Percentiles rank a stretch among this genome's conserved stretches.
phyloP scores from a whole-genome alignment of 139 green algal species.

The Parachlorella kessleri region DNA sequence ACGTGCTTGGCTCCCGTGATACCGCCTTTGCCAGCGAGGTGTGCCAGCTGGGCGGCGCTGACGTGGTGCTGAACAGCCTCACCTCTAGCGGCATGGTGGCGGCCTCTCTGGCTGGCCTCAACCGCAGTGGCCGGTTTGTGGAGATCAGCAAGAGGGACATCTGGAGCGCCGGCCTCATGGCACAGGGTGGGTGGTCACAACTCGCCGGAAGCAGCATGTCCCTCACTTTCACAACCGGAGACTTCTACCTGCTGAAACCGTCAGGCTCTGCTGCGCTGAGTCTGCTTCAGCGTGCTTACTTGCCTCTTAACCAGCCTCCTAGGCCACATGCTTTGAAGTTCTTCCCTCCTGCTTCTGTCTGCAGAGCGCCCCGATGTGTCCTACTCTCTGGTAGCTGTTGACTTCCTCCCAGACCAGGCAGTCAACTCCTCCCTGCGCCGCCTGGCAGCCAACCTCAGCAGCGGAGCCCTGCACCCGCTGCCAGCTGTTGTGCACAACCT shows the following conservation, averaged over 20 bases:
- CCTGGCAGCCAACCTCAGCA: slow-evolving; percentile 38
- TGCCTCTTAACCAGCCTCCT: neutral
- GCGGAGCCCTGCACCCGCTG: slow-evolving; percentile 55
- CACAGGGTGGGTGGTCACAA: slow-evolving; percentile 31
- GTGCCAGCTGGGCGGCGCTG: slow-evolving; percentile 10
- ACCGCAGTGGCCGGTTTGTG: slow-evolving; percentile 62
- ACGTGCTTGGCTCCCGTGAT: slow-evolving; percentile 59
- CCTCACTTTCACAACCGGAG: too few species aligned
- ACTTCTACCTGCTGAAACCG: too few species aligned
- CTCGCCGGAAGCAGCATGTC: too few species aligned
- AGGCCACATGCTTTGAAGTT: too few species aligned
- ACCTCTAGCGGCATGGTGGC: slow-evolving; percentile 86
- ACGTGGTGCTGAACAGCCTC: slow-evolving; percentile 80
- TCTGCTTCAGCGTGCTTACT: neutral
- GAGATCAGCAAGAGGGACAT: slow-evolving; percentile 95
- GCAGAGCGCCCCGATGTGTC: slow-evolving; percentile 76
- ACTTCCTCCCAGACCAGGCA: slow-evolving; percentile 78
- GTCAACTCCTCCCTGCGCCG: slow-evolving; percentile 46
- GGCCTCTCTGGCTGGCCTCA: slow-evolving; percentile 63
- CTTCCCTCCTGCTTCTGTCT: too few species aligned
- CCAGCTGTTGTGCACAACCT: slow-evolving; percentile 48
- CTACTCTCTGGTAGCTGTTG: slow-evolving; percentile 81
- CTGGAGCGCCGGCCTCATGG: slow-evolving; percentile 61
- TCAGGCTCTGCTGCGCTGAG: neutral
- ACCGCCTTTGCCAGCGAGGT: slow-evolving; percentile 49